Conservation (phyloP, 129 eudicot genomes). For the Tagetes erecta region DNA sequence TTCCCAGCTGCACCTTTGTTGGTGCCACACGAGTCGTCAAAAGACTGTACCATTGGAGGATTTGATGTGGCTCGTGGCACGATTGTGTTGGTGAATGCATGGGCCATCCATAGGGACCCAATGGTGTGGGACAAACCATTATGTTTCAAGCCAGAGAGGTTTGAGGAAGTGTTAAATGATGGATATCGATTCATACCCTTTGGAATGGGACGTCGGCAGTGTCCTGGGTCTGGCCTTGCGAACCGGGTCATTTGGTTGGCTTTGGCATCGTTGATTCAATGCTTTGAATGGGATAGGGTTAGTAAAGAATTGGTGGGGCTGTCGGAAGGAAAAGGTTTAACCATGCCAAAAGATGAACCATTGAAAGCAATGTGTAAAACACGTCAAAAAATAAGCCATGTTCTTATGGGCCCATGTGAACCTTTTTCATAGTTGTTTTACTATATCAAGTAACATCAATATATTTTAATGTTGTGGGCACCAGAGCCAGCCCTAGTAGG, state of each 20-base stretch:
- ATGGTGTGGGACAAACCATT: conserved; percentile 3
- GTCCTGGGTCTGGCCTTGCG: conserved; percentile 36
- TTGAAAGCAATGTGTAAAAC: neutral
- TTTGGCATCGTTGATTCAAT: conserved; percentile 40
- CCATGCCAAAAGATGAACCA: neutral
- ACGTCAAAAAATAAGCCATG: conserved; percentile 15
- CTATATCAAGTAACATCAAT: too few species aligned
- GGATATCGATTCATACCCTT: conserved; percentile 33
- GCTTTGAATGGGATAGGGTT: conserved; percentile 43
- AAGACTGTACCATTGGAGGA: conserved; percentile 41
- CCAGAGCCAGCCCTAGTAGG: too few species aligned
- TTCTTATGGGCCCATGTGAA: conserved; percentile 30
- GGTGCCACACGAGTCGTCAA: conserved; percentile 37
- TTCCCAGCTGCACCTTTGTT: conserved; percentile 37
- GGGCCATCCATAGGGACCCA: conserved; percentile 19
- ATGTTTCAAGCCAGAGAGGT: conserved; percentile 27
- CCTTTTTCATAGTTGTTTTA: neutral
- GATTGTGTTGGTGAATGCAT: conserved; percentile 34
- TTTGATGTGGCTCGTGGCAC: conserved; percentile 39
- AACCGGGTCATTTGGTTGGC: conserved; percentile 26
- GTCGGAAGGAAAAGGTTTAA: neutral
- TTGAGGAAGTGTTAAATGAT: conserved; percentile 16
- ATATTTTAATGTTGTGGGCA: too few species aligned
- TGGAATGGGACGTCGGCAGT: conserved; percentile 41
- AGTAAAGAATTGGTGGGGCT: conserved; percentile 39